Evolutionary conservation across 2,329 filamentous ascomycete species (phyloP).

Genomic region (Thelonectria blattea): DNA sequence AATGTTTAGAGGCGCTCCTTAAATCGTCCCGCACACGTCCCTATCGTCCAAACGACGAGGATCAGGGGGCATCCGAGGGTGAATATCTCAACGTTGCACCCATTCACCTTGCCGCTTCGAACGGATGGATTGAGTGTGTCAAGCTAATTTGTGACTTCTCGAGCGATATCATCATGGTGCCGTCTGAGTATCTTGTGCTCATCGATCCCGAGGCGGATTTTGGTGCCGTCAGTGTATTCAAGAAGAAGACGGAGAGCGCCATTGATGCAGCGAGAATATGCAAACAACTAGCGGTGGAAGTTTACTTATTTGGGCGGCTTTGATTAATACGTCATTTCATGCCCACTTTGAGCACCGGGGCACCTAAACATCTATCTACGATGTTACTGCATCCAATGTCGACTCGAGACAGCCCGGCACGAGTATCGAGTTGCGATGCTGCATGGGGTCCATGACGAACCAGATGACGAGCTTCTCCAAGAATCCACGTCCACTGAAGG

Average conservation of each 20-base stretch:
- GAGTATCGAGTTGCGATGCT: neutral
- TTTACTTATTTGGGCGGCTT: too few species aligned
- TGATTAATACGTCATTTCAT: too few species aligned
- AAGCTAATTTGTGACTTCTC: neutral
- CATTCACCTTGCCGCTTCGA: neutral
- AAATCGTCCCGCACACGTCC: too few species aligned
- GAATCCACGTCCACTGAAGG: constrained; percentile 1
- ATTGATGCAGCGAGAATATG: too few species aligned
- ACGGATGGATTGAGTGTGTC: neutral
- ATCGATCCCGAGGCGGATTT: neutral
- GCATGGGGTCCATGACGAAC: constrained; percentile 1
- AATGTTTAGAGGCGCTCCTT: neutral
- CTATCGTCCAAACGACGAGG: too few species aligned
- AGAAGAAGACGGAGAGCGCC: too few species aligned
- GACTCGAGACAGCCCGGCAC: neutral
- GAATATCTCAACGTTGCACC: neutral
- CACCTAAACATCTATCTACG: too few species aligned
- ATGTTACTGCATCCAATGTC: neutral
- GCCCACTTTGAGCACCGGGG: too few species aligned
- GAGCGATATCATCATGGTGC: neutral
- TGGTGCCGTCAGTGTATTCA: neutral
- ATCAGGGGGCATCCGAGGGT: too few species aligned
- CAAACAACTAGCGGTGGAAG: too few species aligned
- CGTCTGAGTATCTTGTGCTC: neutral
- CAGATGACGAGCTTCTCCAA: constrained; percentile 7